A percentile compares a stretch with the other conserved stretches of the same genome.
phyloP scores from a whole-genome alignment of 2,329 filamentous ascomycete genomes.

The Aureobasidium uvarum region DNA sequence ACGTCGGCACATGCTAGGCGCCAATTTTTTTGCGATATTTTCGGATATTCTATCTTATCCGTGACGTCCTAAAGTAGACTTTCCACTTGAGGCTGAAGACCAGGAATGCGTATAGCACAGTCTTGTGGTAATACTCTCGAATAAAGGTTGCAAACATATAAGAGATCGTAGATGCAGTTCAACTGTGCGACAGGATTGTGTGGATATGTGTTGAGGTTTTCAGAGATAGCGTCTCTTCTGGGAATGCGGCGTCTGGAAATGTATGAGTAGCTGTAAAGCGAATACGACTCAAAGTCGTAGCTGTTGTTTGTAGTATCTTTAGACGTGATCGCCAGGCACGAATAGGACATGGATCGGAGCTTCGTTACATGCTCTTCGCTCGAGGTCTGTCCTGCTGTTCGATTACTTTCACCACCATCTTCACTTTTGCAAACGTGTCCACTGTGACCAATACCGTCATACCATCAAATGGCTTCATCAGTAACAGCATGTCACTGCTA shows the following conservation, averaged over 20 bases:
- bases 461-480: background rate
- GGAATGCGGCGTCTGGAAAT: background rate
- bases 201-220: background rate
- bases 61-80: background rate
- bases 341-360: background rate
- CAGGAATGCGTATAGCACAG: background rate
- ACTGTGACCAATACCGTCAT: background rate
- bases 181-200: background rate
- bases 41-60: background rate
- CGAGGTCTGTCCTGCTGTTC: background rate
- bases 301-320: background rate
- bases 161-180: slow-evolving; percentile 1
- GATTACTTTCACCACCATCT: background rate
- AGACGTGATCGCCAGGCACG: background rate
- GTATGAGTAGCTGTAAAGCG: background rate
- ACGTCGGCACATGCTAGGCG: background rate
- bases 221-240: background rate
- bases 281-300: slow-evolving; percentile 13
- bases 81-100: background rate
- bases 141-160: background rate
- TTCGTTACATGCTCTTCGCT: background rate
- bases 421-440: background rate
- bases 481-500: slow-evolving; percentile 1
- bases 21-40: background rate
- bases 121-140: background rate